Base-by-base conservation (phyloP, 208 protist species). In the Leishmania mexicana region DNA sequence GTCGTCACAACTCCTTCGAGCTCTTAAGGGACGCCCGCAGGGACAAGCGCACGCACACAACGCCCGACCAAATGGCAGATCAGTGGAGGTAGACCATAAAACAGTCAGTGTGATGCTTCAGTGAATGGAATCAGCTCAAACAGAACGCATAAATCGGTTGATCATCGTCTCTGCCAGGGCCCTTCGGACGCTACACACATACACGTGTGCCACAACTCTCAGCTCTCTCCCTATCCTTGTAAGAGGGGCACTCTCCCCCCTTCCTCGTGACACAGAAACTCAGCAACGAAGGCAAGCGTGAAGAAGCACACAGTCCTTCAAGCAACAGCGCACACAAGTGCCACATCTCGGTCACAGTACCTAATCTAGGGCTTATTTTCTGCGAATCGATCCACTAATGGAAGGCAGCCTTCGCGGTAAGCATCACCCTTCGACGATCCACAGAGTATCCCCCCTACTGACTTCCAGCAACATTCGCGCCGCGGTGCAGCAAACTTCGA, bases 331-430 rank as follows among this genome's bases (percentile, higher is more conserved):
- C 74, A 67, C 38, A 13, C 21, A 10, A 11, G n/a, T 31, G 21
- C 21, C 35, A 45, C 51, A 15, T 10, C 8, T 65, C 35, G 21
- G 10, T 3, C 21, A 73, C 67, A 49, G 28, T 17, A 49, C 6
- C n/a, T 21, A n/a, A 47, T 88, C 83, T 91, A 60, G 88, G 87
- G 87, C 83, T 90, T 90, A 88, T 90, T 90, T 90, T 88, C 87
- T 90, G 80, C 87, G 77, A 90, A 90, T 85, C 81, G 85, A 86
- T 90, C 85, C 87, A 90, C 75, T 68, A 68, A 70, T 62, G 62
- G 42, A 42, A 58, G 87, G 85, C 80, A 90, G 77, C 87, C 87
- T 85, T 85, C 87, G 87, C 85, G 87, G 87, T 90, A 89, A 89
- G 89, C 85, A 86, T 90, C 83, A 87, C 86, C 81, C 85, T 31